phyloP scores from a whole-genome alignment of 345 rosid genomes.

The Lagerstroemia speciosa region DNA sequence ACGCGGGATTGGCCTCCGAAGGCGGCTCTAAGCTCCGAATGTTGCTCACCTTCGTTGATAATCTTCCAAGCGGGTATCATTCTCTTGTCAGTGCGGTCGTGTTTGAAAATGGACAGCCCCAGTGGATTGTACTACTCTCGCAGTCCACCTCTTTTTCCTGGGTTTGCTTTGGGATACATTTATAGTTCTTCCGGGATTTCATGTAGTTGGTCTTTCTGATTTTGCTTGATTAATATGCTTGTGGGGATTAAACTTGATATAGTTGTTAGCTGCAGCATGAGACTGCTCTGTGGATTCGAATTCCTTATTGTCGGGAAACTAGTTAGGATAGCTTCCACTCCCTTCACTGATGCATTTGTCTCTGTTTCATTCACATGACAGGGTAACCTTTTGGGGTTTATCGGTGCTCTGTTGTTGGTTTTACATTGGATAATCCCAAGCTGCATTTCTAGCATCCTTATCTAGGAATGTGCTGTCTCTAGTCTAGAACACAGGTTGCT shows the following conservation, averaged over 20 bases:
- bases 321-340: neutral
- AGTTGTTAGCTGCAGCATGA: neutral
- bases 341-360: neutral
- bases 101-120: neutral
- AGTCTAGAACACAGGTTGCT: neutral
- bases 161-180: no score
- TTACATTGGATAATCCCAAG: neutral
- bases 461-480: neutral
- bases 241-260: neutral
- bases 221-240: neutral
- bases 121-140: neutral
- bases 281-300: neutral
- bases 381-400: neutral
- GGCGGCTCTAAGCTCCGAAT: conserved; percentile 97
- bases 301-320: neutral
- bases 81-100: neutral
- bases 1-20: conserved; percentile 96
- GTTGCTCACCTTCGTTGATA: conserved; percentile 80
- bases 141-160: no score
- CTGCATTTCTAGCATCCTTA: neutral
- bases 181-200: no score
- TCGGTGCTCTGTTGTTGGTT: neutral
- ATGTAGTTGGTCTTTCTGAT: no score
- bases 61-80: conserved; percentile 52
- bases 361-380: neutral